A percentile compares a stretch with the other conserved stretches of the same genome.
Conservation (phyloP, 176 grass and related monocot species). For the Phoenix roebelenii region DNA sequence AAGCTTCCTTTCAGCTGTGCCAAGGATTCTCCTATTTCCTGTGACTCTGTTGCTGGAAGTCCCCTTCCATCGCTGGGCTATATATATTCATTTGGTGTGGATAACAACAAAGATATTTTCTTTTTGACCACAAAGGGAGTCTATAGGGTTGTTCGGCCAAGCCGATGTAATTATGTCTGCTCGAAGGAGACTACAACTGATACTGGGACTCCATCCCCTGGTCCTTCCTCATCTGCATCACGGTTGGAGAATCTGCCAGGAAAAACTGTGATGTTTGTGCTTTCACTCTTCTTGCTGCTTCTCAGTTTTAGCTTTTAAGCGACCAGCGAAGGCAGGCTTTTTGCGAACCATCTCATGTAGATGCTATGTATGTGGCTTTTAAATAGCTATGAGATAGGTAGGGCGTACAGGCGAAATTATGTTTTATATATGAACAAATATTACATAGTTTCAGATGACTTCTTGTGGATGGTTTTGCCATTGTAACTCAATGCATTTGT, state of each 20-base stretch:
- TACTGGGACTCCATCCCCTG: too few species aligned
- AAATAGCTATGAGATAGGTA: background rate
- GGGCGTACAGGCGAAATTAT: too few species aligned
- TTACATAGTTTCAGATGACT: too few species aligned
- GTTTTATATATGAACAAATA: too few species aligned
- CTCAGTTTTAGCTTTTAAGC: slow-evolving; percentile 17
- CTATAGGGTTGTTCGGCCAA: slow-evolving; percentile 66
- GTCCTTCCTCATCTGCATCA: too few species aligned
- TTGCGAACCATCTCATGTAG: background rate
- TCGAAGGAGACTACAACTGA: slow-evolving; percentile 45
- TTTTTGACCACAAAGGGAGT: slow-evolving; percentile 60
- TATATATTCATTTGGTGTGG: slow-evolving; percentile 78
- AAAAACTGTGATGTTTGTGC: background rate
- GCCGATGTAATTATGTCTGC: slow-evolving; percentile 55
- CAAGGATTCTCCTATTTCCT: slow-evolving; percentile 57
- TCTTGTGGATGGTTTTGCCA: too few species aligned
- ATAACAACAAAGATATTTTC: slow-evolving; percentile 64
- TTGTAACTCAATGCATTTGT: too few species aligned
- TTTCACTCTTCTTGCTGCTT: background rate
- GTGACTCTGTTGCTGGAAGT: slow-evolving; percentile 49
- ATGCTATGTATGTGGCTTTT: background rate
- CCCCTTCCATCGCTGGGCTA: slow-evolving; percentile 63
- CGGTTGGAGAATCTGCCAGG: background rate
- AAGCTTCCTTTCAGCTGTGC: slow-evolving; percentile 44
- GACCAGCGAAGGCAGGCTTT: background rate